These are phyloP conservation scores for Malus asiatica DNA, from an alignment of 306 rosid genomes.

Conservation along the genomic window DNA sequence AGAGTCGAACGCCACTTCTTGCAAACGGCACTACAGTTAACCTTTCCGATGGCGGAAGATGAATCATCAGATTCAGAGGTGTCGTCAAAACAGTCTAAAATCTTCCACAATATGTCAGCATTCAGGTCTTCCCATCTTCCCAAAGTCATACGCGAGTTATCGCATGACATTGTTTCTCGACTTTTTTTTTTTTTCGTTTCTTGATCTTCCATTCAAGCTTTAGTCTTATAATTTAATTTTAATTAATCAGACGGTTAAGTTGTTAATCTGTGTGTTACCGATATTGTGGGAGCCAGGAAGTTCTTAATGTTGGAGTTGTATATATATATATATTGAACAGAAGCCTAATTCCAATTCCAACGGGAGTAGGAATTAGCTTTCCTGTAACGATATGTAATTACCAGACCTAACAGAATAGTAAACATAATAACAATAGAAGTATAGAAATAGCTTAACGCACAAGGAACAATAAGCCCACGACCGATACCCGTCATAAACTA, in stretches of 20 bases:
- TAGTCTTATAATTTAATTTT: background rate
- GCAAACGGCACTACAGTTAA: slow-evolving; percentile 36
- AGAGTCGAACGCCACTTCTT: slow-evolving; percentile 50
- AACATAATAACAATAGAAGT: too few relatives aligned
- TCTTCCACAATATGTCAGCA: slow-evolving; percentile 55
- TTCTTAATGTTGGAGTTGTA: background rate
- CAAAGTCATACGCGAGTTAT: slow-evolving; percentile 20
- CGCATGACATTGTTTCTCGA: background rate
- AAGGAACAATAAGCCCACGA: too few relatives aligned
- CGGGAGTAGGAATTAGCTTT: background rate
- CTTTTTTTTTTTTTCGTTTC: background rate
- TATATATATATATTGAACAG: background rate
- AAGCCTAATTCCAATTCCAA: background rate
- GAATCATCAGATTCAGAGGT: slow-evolving; percentile 19
- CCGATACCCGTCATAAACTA: too few relatives aligned
- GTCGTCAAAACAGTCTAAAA: slow-evolving; percentile 45
- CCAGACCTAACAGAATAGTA: background rate
- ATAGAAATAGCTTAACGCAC: too few relatives aligned
- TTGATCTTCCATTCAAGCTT: background rate
- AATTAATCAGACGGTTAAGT: background rate
- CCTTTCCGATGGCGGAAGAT: slow-evolving; percentile 33
- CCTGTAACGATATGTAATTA: background rate
- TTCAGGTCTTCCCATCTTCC: slow-evolving; percentile 69
- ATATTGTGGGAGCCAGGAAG: background rate
- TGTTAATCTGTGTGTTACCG: background rate